Conservation (phyloP, 208 protist genomes). For the Strigomonas culicis region DNA sequence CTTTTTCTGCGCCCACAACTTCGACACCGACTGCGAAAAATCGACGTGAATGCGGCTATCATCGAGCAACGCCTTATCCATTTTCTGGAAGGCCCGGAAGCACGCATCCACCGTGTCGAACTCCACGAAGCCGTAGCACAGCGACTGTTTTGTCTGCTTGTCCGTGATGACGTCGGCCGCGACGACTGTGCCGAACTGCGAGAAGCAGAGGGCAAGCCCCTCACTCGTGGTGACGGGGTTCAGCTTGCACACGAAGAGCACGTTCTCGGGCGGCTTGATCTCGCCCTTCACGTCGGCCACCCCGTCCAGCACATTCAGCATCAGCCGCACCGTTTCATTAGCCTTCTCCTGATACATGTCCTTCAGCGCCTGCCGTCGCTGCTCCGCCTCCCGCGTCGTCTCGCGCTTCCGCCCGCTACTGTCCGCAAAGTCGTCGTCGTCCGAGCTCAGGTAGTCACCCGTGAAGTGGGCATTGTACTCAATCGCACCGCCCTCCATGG, state of each 20-base stretch:
- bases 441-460: conserved; percentile 65
- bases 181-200: conserved; percentile 93
- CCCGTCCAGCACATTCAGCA: conserved; percentile 96
- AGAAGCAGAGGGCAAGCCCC: conserved; percentile 96
- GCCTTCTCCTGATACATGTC: conserved; percentile 55
- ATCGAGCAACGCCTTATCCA: conserved; percentile 98
- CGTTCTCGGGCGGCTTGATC: conserved; percentile 95
- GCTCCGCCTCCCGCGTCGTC: conserved; percentile 11
- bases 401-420: neutral
- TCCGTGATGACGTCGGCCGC: conserved; percentile 83
- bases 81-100: conserved; percentile 94
- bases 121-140: conserved; percentile 99
- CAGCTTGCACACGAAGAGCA: conserved; percentile 99
- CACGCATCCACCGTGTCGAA: conserved; percentile 92
- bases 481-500: conserved; percentile 14
- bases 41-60: conserved; percentile 98
- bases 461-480: conserved; percentile 69
- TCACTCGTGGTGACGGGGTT: conserved; percentile 95
- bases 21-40: conserved; percentile 96
- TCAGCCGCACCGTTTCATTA: conserved; percentile 68
- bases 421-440: conserved; percentile 35
- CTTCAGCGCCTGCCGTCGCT: conserved; percentile 14
- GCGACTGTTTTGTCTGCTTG: conserved; percentile 59
- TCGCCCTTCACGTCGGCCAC: conserved; percentile 90
- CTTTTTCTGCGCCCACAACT: conserved; percentile 24